Conservation (phyloP, 768 basidiomycete species). For the Suillus placidus region DNA sequence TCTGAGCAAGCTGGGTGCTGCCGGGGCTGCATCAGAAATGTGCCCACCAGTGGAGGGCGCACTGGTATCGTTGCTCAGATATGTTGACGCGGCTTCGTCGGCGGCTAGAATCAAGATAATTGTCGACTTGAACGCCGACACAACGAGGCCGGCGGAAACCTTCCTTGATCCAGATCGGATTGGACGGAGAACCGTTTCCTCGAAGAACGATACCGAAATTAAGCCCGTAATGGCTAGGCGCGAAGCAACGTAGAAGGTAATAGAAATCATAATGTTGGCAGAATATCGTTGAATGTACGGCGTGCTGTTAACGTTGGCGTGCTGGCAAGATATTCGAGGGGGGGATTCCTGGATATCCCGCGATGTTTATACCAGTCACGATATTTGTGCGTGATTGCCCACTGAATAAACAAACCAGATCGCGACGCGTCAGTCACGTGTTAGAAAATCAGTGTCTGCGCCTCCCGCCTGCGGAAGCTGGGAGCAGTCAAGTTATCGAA, state of each 20-base stretch:
- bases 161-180: neutral
- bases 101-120: neutral
- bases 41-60: neutral
- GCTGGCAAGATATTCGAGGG: neutral
- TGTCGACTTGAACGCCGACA: neutral
- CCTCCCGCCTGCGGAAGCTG: neutral
- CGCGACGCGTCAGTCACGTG: neutral
- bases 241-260: neutral
- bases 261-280: neutral
- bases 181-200: neutral
- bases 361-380: neutral
- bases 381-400: slow-evolving; percentile 1
- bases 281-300: neutral
- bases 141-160: neutral
- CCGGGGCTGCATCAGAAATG: neutral
- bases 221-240: neutral
- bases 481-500: neutral
- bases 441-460: neutral
- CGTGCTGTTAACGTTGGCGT: neutral
- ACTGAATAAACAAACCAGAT: neutral
- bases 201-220: neutral
- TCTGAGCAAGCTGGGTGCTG: neutral
- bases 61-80: neutral
- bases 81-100: neutral
- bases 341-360: neutral